Evolutionary conservation across 805 yeast genomes (phyloP).

Genomic region (Cyberlindnera maclurae): DNA sequence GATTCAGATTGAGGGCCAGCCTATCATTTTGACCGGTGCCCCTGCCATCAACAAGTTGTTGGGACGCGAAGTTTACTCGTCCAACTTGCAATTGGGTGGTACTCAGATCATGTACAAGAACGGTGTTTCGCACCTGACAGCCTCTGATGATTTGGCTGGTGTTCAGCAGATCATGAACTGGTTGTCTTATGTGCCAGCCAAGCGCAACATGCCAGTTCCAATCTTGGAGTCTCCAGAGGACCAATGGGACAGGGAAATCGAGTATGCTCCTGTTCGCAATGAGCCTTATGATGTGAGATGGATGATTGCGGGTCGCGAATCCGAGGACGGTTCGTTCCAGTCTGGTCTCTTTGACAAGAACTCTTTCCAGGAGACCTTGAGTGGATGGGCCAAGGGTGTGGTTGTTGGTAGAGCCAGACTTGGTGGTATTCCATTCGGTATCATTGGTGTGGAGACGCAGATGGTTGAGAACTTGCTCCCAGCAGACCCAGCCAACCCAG

Average conservation of each 20-base stretch:
- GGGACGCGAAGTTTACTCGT: conserved; percentile 95
- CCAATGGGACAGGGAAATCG: conserved; percentile 91
- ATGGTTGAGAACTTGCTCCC: conserved; percentile 85
- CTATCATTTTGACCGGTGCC: conserved; percentile 97
- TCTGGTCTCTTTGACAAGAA: conserved; percentile 85
- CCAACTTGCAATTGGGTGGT: conserved; percentile 97
- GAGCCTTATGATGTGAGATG: conserved; percentile 88
- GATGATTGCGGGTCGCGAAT: conserved; percentile 80
- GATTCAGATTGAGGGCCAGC: conserved; percentile 97
- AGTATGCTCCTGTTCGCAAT: conserved; percentile 62
- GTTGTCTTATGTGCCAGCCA: conserved; percentile 92
- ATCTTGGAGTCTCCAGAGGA: conserved; percentile 68
- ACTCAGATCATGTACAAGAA: conserved; percentile 97
- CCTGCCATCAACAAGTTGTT: conserved; percentile 95
- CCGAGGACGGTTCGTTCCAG: conserved; percentile 67
- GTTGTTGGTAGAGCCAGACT: conserved; percentile 98
- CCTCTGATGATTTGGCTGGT: conserved; percentile 95
- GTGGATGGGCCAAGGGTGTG: conserved; percentile 99
- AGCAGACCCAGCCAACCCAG: conserved; percentile 98
- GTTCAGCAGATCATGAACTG: conserved; percentile 90
- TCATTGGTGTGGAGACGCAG: conserved; percentile 92
- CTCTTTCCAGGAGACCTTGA: conserved; percentile 92
- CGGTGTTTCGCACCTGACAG: conserved; percentile 97
- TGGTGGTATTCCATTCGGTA: conserved; percentile 99
- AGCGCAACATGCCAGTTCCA: conserved; percentile 86